Base-by-base conservation (phyloP, 164 flowering plant genomes). In the Sextonia rubra region DNA sequence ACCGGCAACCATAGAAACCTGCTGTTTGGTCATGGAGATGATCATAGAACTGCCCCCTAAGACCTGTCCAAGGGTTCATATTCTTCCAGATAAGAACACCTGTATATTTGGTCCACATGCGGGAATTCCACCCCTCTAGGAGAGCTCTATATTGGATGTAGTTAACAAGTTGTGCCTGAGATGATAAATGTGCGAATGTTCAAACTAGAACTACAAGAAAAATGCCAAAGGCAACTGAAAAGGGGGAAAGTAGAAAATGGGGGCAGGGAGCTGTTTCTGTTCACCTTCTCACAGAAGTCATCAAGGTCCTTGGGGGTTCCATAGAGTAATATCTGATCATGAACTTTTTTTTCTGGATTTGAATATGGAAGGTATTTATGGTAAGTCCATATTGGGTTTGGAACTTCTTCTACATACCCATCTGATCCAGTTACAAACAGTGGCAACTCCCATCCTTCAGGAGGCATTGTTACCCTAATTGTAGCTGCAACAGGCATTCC, bases 11-110 rank as follows among this genome's bases (percentile, higher is more conserved):
- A 88, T 86, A 95, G 77, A 95, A 95, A 37, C 99, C 98, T 47
- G 93, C 97, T 27, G 95, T 93, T 78, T 95, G 99, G 83, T 90
- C 97, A 71, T 75, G 98, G 61, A 95, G 97, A 85, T 95, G 98
- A 82, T 95, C 99, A 82, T 93, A 95, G 71, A 95, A 91, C 78
- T 95, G 99, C 70, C 99, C 97, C 73, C 98, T 80, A 62, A 95
- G 95, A 82, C 98, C 98, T 4, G 98, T 89, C 99, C 99, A 95
- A 64, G 99, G 99, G 77, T 95, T 93, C 80, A 91, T 97, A 55
- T 83, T 95, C 84, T 95, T 95, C 99, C 99, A 95, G 67, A 95
- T 90, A 63, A 93, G 77, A 63, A 95, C 92, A 74, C 98, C 99
- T 2, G 99, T 95, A 72, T 86, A 90, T 77, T 93, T 93, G 71